These are phyloP conservation scores for Moesziomyces aphidis DNA, from an alignment of 1,284 basidiomycete genomes.

Conservation along the genomic window DNA sequence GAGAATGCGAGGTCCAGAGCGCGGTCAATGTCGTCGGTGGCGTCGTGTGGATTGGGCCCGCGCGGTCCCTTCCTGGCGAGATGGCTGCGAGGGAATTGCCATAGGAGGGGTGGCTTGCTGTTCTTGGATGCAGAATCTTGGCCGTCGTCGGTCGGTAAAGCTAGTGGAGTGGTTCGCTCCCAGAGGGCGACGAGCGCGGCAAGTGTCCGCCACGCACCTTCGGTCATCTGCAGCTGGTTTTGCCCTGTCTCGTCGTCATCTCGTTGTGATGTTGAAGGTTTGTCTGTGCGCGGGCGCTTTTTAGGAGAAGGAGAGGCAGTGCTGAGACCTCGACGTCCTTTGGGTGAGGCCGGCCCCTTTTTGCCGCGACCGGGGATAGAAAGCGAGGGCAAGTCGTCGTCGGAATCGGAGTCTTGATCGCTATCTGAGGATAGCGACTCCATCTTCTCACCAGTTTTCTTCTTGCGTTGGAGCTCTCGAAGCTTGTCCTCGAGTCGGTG, in stretches of 20 bases:
- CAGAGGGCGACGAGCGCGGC: constrained; percentile 29
- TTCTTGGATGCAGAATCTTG: not conserved
- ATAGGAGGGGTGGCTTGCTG: constrained; percentile 21
- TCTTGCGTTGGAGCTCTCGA: constrained; percentile 17
- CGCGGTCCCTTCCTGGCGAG: not conserved
- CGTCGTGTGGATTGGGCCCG: not conserved
- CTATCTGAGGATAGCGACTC: constrained; percentile 1
- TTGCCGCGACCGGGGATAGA: constrained; percentile 7
- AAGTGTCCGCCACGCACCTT: constrained; percentile 45
- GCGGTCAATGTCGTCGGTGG: constrained; percentile 24
- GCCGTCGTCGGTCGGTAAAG: not conserved
- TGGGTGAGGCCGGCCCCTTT: constrained; percentile 5
- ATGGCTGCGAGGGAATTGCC: constrained; percentile 35
- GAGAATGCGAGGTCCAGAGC: constrained; percentile 43
- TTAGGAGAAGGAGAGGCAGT: not conserved
- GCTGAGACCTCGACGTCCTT: not conserved
- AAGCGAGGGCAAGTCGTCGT: constrained; percentile 5
- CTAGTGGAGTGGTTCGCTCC: constrained; percentile 10
- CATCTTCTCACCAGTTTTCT: constrained; percentile 3
- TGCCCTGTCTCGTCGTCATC: not conserved
- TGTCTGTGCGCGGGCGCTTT: constrained; percentile 9
- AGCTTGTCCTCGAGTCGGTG: constrained; percentile 35
- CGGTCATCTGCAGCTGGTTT: constrained; percentile 19
- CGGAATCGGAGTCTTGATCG: constrained; percentile 9
- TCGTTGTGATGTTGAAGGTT: not conserved